Base-by-base conservation (phyloP, 257 asterid species). In the Nicotiana undulata region DNA sequence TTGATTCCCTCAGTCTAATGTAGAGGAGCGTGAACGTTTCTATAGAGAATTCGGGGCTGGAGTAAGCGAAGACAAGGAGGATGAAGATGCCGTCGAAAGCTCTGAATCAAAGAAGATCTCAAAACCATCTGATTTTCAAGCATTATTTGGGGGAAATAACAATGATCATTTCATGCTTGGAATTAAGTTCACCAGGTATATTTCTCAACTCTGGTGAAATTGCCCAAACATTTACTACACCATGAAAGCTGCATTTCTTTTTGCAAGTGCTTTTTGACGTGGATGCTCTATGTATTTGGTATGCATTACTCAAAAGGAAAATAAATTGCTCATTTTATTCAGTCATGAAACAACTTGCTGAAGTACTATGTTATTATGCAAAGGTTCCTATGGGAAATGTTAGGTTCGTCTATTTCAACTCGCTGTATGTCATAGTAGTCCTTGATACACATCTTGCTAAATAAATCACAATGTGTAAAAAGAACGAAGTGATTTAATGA, bases 101-200 rank as follows among this genome's bases (percentile, higher is more conserved):
- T 80, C 83, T 20, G 88, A 91, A 81, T 79, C 86, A 24, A 93
- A 84, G 77, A 88, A 77, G 84, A 78, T 88, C 37, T 76, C 91
- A 37, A 95, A 95, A 84, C 97, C 99, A 79, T 76, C 93, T 10
- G 98, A 95, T 76, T 90, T 85, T 86, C 91, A 88, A 84, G 91
- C 98, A 81, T 85, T 95, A 83, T 84, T 95, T 85, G 97, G 96
- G 79, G 89, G 85, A 74, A 90, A 92, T 81, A 91, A 86, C 88
- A 90, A 93, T 75, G 99, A 95, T 85, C 94, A 92, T 88, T 95
- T 95, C 86, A 88, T 91, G 97, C 77, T 95, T 44, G 98, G 97
- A 81, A 37, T 95, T 72, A 93, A 95, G 87, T 92, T 88, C 83
- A 89, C 97, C 82, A 90, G 94, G 99, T 95, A 88, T 79, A 81